Base-by-base conservation (phyloP, 306 rosid species). In the Lupinus albus region DNA sequence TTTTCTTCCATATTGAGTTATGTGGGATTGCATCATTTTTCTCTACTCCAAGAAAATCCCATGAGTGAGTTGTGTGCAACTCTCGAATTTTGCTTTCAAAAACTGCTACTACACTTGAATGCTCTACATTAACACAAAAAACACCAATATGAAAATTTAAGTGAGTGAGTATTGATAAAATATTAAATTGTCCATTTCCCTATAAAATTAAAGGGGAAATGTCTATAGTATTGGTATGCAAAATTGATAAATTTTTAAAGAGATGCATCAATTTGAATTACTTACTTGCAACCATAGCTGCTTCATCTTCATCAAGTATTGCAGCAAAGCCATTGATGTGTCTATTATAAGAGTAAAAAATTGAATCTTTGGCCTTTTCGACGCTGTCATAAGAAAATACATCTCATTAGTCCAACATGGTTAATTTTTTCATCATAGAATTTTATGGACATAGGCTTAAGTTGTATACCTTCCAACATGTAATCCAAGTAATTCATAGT, bases 261-360 rank as follows among this genome's bases (percentile, higher is more conserved):
- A 38, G 71, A 48, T 30, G 11, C 17, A 41, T 25, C 21, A 55
- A 45, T 4, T 28, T 15, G 18, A 35, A 36, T 2, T 28, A 32
- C 70, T 52, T 65, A 91, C 97, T 80, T 47, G 81, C 78, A 66
- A 88, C 54, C 51, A 12, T 54, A 0, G 61, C 65, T 3, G 82
- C 95, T 62, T 80, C 82, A 51, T 83, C 67, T 2, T 88, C 91
- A 1, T 86, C 83, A 39, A 91, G 84, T 6, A 81, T 11, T 11
- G 95, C 97, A 1, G 97, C 97, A 41, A 91, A 91, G 2, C 95
- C 97, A 60, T 91, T 91, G 21, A 91, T 83, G 9, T 78, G 9
- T 67, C 67, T 74, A 6, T 25, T 83, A 20, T 91, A 91, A 2
- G 97, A 88, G 71, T 91, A 88, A 44, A 86, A 76, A 1, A 91